Evolutionary conservation across 768 basidiomycete species (phyloP), one percentile per base, ranked within the genome.

Genomic region (Suillus subluteus): DNA sequence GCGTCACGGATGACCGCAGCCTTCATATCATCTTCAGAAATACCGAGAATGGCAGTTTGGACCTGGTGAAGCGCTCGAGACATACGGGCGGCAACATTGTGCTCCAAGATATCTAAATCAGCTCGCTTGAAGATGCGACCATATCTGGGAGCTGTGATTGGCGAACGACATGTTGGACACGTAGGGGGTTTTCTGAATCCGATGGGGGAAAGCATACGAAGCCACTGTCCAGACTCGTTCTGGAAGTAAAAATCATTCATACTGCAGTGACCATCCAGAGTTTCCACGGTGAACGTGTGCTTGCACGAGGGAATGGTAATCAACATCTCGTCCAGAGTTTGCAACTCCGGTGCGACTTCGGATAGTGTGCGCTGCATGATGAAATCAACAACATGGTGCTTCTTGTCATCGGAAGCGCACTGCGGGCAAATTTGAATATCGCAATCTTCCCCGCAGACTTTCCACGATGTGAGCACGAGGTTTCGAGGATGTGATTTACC

Each of bases 401-500:
- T 80, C 26, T 74, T 65, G 1, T 81, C 75, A 1, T 72, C 71
- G 15, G 83, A 62, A 2, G 83, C 81, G 67, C 91, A 92, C 6
- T 65, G 18, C 2, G 82, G 81, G 68, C 91, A 92, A 8, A 81
- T 68, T 75, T 91, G 90, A 1, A 79, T 72, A 0, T 64, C 41
- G 70, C 91, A 92, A 18, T 82, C 76, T 73, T 92, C 91, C 8
- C 90, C 89, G 64, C 90, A 91, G 1, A 92, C 89, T 91, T 59
- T 41, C 38, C 18, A 64, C 50, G 4, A 26, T 1, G 41, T 58
- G 4, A 63, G 72, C 37, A 71, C 62, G 30, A 40, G 23, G 9
- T 15, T 16, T 18, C 38, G 12, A 26, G n/a, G 9, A 55, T 26
- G 30, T 8, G 32, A 26, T 30, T 52, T 6, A 7, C 50, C 15